phyloP scores from a whole-genome alignment of 2,329 filamentous ascomycete genomes.

The Colletotrichum phormii region DNA sequence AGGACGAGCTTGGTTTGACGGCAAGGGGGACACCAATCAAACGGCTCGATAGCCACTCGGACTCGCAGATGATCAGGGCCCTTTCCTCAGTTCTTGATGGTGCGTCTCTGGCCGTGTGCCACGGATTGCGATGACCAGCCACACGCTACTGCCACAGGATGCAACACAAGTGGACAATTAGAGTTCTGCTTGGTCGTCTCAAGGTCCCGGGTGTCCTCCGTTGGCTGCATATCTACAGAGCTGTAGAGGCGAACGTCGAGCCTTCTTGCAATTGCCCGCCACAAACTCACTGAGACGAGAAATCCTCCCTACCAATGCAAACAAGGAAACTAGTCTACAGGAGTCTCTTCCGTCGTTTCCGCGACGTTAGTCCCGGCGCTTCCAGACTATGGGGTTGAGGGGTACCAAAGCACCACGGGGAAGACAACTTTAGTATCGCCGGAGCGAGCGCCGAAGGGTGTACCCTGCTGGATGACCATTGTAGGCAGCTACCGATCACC shows the following conservation, averaged over 20 bases:
- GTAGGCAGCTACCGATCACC: neutral
- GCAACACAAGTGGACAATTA: constrained; percentile 16
- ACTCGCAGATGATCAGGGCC: constrained; percentile 24
- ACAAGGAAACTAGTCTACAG: neutral
- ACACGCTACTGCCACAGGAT: constrained; percentile 32
- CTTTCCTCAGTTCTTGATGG: constrained; percentile 31
- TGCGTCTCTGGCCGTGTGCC: constrained; percentile 24
- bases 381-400: neutral
- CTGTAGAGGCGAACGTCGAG: neutral
- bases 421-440: neutral
- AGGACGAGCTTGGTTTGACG: constrained; percentile 11
- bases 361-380: neutral
- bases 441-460: neutral
- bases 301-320: neutral
- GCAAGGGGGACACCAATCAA: constrained; percentile 18
- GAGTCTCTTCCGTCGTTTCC: neutral
- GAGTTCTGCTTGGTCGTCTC: constrained; percentile 27
- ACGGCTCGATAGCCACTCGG: constrained; percentile 9
- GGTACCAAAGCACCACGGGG: neutral
- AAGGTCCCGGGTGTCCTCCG: neutral
- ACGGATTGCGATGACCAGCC: constrained; percentile 26
- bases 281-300: neutral
- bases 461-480: neutral
- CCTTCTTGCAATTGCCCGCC: constrained; percentile 1
- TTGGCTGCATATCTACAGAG: neutral